Evolutionary conservation across 2,329 filamentous ascomycete genomes (phyloP).

Genomic region (Fusarium subglutinans): DNA sequence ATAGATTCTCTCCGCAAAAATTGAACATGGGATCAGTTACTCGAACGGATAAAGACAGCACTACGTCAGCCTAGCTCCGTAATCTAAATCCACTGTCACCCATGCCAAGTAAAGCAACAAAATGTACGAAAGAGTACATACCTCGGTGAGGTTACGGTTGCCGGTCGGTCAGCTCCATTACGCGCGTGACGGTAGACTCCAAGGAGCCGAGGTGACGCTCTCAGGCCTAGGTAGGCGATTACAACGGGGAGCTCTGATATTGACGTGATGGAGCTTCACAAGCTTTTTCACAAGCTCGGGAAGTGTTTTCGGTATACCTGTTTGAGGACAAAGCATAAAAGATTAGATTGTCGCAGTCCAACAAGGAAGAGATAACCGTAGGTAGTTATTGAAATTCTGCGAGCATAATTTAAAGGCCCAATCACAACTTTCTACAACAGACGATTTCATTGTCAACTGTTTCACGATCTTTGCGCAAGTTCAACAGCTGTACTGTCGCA

Average conservation of each 20-base stretch:
- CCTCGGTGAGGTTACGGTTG: conserved; percentile 26
- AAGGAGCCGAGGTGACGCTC: conserved; percentile 26
- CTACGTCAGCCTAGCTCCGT: conserved; percentile 29
- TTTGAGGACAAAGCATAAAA: conserved; percentile 28
- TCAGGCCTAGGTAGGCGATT: conserved; percentile 4
- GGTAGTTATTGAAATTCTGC: background rate
- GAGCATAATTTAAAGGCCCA: conserved; percentile 14
- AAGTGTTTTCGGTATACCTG: conserved; percentile 26
- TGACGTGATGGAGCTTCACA: conserved; percentile 29
- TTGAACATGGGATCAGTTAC: conserved; percentile 11
- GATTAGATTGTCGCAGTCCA: conserved; percentile 18
- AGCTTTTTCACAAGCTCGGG: conserved; percentile 36
- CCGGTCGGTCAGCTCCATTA: conserved; percentile 30
- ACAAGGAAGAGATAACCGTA: background rate
- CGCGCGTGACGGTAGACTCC: conserved; percentile 27
- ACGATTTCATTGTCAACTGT: conserved; percentile 5
- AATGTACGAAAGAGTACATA: conserved; percentile 28
- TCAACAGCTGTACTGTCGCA: conserved; percentile 2
- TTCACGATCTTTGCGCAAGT: conserved; percentile 1
- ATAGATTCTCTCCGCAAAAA: background rate
- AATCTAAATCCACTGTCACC: conserved; percentile 8
- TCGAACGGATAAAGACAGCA: conserved; percentile 7
- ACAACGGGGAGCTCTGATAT: conserved; percentile 15
- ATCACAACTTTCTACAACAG: conserved; percentile 3
- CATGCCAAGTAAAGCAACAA: conserved; percentile 14